Percentiles rank a stretch among this genome's conserved stretches.
These are phyloP conservation scores for Fusarium concolor DNA, from an alignment of 2,329 filamentous ascomycete genomes.

Conservation along the genomic window DNA sequence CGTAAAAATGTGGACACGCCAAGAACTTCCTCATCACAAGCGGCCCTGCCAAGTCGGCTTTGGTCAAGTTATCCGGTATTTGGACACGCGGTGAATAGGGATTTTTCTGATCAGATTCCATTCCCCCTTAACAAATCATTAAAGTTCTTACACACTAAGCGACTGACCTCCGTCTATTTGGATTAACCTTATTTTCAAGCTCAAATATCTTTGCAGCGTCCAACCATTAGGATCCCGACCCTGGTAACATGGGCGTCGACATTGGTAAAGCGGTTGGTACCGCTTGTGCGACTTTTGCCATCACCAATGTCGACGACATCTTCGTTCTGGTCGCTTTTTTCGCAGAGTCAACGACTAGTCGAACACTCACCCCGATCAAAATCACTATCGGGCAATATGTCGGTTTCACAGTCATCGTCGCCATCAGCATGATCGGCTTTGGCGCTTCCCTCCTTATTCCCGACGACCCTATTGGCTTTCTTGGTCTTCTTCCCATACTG, in stretches of 20 bases:
- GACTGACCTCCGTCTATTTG: background rate
- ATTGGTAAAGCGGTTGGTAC: constrained; percentile 9
- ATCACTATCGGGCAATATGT: constrained; percentile 6
- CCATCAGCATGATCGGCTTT: constrained; percentile 6
- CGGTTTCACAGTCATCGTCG: constrained; percentile 1
- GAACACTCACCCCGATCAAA: background rate
- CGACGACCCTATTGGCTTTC: constrained; percentile 4
- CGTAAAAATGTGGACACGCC: constrained; percentile 27
- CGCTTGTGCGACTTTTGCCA: constrained; percentile 1
- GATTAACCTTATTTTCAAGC: background rate
- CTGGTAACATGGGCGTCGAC: background rate
- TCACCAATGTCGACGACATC: constrained; percentile 11
- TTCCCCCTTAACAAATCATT: background rate
- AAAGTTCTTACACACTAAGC: background rate
- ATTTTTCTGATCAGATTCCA: background rate
- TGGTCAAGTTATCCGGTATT: constrained; percentile 18
- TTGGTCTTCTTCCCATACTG: background rate
- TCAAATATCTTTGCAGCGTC: background rate
- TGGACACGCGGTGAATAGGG: constrained; percentile 7
- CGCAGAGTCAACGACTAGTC: background rate
- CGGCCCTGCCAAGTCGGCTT: constrained; percentile 23
- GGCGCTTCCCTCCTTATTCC: constrained; percentile 4
- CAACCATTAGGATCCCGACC: too few relatives aligned
- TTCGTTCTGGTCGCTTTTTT: constrained; percentile 5
- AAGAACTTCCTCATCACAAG: constrained; percentile 1